These are phyloP conservation scores for Zygosaccharomyces pseudobailii DNA, from an alignment of 1,139 yeast genomes.

Conservation along the genomic window DNA sequence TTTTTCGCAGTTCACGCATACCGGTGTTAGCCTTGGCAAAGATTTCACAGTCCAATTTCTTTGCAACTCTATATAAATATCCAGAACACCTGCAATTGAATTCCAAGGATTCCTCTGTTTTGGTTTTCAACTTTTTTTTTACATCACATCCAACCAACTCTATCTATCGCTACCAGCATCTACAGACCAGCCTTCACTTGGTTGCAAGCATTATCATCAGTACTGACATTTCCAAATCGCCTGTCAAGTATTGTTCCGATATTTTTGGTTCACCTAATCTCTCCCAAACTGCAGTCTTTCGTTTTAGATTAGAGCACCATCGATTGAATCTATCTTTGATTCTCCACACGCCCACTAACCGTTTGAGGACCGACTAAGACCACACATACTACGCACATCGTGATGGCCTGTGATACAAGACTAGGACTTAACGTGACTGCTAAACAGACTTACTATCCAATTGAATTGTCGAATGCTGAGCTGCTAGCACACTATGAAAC, in stretches of 20 bases:
- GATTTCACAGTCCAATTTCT: neutral
- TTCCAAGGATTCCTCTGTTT: neutral
- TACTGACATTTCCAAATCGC: neutral
- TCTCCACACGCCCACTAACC: neutral
- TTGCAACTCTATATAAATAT: conserved; percentile 2
- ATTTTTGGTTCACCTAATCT: neutral
- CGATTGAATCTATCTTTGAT: neutral
- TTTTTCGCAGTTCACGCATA: conserved; percentile 12
- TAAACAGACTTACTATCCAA: conserved; percentile 44
- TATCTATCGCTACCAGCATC: neutral
- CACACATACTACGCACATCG: neutral
- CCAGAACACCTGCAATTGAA: neutral
- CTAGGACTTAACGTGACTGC: conserved; percentile 38
- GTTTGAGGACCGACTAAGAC: neutral
- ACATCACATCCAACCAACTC: neutral
- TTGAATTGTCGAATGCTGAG: conserved; percentile 48
- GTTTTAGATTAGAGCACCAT: neutral
- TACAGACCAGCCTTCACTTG: neutral
- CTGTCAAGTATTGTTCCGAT: neutral
- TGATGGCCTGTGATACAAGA: conserved; percentile 10
- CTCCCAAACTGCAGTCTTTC: conserved; percentile 2
- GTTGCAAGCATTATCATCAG: neutral
- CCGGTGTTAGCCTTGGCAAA: conserved; percentile 1
- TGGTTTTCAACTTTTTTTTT: neutral
- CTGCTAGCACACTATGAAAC: conserved; percentile 43